Evolutionary conservation across 2,329 filamentous ascomycete genomes (phyloP), one percentile per base, ranked within the genome.

Genomic region (Orbilia javanica): DNA sequence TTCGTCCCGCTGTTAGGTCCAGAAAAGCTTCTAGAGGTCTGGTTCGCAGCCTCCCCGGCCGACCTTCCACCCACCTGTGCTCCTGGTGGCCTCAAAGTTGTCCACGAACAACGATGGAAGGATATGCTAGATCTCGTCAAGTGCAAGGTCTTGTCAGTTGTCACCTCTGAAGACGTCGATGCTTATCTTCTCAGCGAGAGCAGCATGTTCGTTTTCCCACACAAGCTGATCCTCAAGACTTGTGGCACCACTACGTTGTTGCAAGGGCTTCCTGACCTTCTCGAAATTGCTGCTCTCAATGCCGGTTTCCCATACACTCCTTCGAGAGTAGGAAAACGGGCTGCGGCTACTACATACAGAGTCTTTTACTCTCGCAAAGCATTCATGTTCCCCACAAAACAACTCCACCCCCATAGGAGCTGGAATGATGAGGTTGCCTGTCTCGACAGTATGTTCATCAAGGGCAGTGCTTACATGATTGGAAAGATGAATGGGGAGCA

Each of bases 401-500:
- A 99, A 86, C 92, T 89, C 72, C 94, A 94, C 6, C 96, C 96
- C 68, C 96, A 99, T 85, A 92, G 94, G 79, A 98, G 94, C 90
- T 99, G 96, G 96, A 92, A 94, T 81, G 92, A 97, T 83, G 96
- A 99, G 84, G 95, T 98, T 83, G 92, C 91, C 82, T 97, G 91
- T 82, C 88, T 99, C 79, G 96, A 99, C 85, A 91, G 92, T 83
- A 93, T 94, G 85, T 97, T 99, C 84, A 88, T 92, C 79, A 91
- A 93, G 71, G 96, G 96, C 69, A 98, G 95, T 84, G 96, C 96
- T 63, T 99, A 99, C 85, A 97, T 98, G 94, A 96, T 99, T 80
- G 96, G 96, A 83, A 98, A 97, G 86, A 98, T 98, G 95, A 99
- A 99, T 82, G 95, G 96, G 74, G 96, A 99, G 84, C 96, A 99